phyloP scores from a whole-genome alignment of 2,329 filamentous ascomycete genomes.

The Arachnopeziza araneosa region DNA sequence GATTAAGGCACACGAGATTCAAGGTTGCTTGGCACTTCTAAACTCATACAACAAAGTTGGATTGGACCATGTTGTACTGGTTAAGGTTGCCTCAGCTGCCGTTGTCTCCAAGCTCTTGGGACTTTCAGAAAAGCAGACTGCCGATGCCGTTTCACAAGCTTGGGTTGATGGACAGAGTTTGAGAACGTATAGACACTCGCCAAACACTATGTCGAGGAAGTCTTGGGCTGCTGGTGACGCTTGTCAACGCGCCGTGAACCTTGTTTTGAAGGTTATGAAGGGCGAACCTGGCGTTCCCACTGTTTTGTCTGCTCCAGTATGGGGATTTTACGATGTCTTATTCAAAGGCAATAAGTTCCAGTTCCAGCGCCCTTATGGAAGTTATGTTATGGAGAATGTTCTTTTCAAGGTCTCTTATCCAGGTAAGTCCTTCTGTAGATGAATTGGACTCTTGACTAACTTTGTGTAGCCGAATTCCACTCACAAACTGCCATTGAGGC shows the following conservation, averaged over 20 bases:
- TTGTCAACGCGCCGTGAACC: conserved; percentile 90
- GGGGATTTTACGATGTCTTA: conserved; percentile 98
- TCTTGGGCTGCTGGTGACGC: conserved; percentile 98
- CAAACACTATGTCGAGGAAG: conserved; percentile 99
- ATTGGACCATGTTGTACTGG: conserved; percentile 92
- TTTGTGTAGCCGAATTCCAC: conserved; percentile 76
- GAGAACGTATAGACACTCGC: conserved; percentile 93
- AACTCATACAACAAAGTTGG: conserved; percentile 99
- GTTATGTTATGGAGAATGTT: conserved; percentile 99
- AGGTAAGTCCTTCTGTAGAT: conserved; percentile 46
- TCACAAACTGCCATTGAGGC: conserved; percentile 97
- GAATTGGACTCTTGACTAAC: conserved; percentile 18
- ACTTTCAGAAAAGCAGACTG: conserved; percentile 81
- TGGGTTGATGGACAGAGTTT: conserved; percentile 96
- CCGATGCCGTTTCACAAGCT: conserved; percentile 91
- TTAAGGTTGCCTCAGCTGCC: conserved; percentile 94
- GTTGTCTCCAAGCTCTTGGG: conserved; percentile 95
- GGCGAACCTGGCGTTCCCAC: conserved; percentile 89
- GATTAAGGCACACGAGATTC: conserved; percentile 99
- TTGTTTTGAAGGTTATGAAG: conserved; percentile 84
- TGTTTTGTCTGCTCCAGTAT: conserved; percentile 84
- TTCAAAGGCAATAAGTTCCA: conserved; percentile 95
- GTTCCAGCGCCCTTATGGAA: conserved; percentile 94
- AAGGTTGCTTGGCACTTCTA: conserved; percentile 91
- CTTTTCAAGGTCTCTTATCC: conserved; percentile 99